Conservation (phyloP, 1,284 basidiomycete species). For the Athelia sp. region DNA sequence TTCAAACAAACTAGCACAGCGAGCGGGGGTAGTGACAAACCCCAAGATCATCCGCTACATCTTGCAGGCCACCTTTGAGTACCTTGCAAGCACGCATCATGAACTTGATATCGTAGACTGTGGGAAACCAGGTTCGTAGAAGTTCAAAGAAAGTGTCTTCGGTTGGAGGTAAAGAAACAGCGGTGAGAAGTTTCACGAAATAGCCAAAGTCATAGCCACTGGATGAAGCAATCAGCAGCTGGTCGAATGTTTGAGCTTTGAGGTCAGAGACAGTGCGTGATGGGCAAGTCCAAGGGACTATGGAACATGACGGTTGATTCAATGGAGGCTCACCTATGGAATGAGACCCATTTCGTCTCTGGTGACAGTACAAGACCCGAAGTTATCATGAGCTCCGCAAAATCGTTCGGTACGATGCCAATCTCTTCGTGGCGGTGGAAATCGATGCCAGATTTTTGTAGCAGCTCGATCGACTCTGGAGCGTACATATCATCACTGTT, state of each 20-base stretch:
- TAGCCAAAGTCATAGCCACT: slow-evolving; percentile 99
- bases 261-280: too few relatives aligned
- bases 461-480: slow-evolving; percentile 93
- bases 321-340: slow-evolving; percentile 76
- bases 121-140: slow-evolving; percentile 92
- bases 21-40: slow-evolving; percentile 35
- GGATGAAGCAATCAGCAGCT: slow-evolving; percentile 6
- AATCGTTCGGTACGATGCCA: slow-evolving; percentile 91
- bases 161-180: slow-evolving; percentile 79
- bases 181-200: slow-evolving; percentile 92
- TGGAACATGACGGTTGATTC: slow-evolving; percentile 1
- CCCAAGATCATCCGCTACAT: slow-evolving; percentile 92
- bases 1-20: slow-evolving; percentile 3
- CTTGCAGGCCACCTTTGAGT: slow-evolving; percentile 91
- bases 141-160: slow-evolving; percentile 92
- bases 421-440: slow-evolving; percentile 91
- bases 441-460: slow-evolving; percentile 95
- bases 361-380: slow-evolving; percentile 88
- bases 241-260: background rate
- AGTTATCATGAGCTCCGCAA: slow-evolving; percentile 96
- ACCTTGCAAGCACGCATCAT: slow-evolving; percentile 88
- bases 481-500: slow-evolving; percentile 95
- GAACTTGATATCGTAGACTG: slow-evolving; percentile 97
- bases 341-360: slow-evolving; percentile 96
- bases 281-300: too few relatives aligned